A percentile compares a stretch with the other conserved stretches of the same genome.
These are phyloP conservation scores for Spongispora temasekensis DNA, from an alignment of 1,284 basidiomycete species.

Conservation along the genomic window DNA sequence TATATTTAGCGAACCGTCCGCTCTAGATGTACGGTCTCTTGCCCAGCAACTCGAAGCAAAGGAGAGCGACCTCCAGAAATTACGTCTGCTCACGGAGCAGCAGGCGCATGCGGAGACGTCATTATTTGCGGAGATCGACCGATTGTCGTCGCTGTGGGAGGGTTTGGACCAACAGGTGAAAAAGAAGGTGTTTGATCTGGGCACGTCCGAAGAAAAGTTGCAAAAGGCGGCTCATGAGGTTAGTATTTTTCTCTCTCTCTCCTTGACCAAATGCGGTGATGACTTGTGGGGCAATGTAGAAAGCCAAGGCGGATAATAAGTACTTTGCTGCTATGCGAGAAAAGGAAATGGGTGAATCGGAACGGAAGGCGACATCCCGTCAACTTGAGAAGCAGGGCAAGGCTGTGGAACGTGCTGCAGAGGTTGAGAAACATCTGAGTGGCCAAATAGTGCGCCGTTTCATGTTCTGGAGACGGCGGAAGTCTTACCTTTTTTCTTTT, in stretches of 20 bases:
- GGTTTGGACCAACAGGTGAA: slow-evolving; percentile 81
- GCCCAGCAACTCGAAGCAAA: slow-evolving; percentile 59
- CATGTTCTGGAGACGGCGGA: no score
- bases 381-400: slow-evolving; percentile 80
- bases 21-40: slow-evolving; percentile 53
- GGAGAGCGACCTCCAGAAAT: slow-evolving; percentile 59
- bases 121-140: slow-evolving; percentile 85
- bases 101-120: slow-evolving; percentile 69
- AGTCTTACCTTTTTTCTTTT: not conserved
- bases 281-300: slow-evolving; percentile 41
- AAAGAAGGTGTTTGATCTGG: slow-evolving; percentile 83
- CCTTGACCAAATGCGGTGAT: not conserved
- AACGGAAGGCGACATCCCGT: slow-evolving; percentile 68
- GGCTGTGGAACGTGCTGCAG: slow-evolving; percentile 69
- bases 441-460: slow-evolving; percentile 54
- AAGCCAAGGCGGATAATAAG: slow-evolving; percentile 95
- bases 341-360: slow-evolving; percentile 81
- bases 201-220: slow-evolving; percentile 76
- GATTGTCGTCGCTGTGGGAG: slow-evolving; percentile 87
- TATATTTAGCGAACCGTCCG: slow-evolving; percentile 59
- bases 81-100: slow-evolving; percentile 59
- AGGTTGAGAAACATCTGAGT: slow-evolving; percentile 61
- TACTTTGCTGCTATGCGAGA: slow-evolving; percentile 90
- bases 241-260: slow-evolving; percentile 15
- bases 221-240: slow-evolving; percentile 67